These are phyloP conservation scores for Ophiostoma piceae DNA, from an alignment of 2,329 filamentous ascomycete species.

Conservation along the genomic window DNA sequence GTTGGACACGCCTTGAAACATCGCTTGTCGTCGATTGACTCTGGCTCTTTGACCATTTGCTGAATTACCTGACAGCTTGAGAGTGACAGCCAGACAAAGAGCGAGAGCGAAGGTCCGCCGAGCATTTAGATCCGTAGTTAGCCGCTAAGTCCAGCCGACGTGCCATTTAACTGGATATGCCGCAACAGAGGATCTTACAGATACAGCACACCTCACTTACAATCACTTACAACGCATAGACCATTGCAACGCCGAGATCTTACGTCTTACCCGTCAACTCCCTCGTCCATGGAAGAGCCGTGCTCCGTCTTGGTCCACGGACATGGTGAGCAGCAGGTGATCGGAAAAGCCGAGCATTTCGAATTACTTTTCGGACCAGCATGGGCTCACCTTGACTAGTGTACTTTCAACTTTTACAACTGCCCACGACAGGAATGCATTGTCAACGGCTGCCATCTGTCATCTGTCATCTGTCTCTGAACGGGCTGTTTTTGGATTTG, in stretches of 20 bases:
- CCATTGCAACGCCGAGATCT: neutral
- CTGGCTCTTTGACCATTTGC: too few relatives aligned
- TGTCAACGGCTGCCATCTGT: neutral
- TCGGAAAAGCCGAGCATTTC: neutral
- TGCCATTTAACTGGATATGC: neutral
- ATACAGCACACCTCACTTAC: neutral
- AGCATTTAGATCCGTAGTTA: neutral
- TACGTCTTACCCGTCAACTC: neutral
- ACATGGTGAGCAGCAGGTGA: neutral
- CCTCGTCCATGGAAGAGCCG: neutral
- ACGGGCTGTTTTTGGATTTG: neutral
- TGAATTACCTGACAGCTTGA: too few relatives aligned
- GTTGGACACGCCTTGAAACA: neutral
- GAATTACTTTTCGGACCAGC: too few relatives aligned
- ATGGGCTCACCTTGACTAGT: too few relatives aligned
- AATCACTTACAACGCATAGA: too few relatives aligned
- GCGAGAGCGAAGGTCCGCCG: neutral
- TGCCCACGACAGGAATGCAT: too few relatives aligned
- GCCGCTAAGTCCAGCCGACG: neutral
- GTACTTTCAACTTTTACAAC: too few relatives aligned
- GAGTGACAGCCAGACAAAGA: neutral
- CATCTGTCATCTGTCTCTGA: neutral
- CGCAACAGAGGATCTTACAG: too few relatives aligned
- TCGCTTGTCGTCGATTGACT: too few relatives aligned
- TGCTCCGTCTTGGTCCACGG: constrained; percentile 3